Evolutionary conservation across 768 basidiomycete species (phyloP), one percentile per base, ranked within the genome.

Genomic region (Tephrocybe sp.): DNA sequence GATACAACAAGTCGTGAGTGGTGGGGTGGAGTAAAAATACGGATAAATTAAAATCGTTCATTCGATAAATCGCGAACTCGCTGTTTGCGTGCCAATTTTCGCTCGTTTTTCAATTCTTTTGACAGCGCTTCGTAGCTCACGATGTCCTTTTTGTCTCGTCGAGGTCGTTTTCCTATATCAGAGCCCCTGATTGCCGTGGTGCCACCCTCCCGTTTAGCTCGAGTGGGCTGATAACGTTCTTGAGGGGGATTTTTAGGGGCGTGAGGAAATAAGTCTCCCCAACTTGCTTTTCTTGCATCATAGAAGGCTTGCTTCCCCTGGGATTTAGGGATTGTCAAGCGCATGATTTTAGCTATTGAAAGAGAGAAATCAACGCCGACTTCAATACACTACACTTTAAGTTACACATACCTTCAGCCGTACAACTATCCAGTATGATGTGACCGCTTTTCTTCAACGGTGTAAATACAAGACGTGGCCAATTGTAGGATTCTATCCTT

Each of bases 191-290:
- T 55, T 2, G 61, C 53, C 18, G 52, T 62, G 15, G 60, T 60
- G 12, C 52, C 62, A 47, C 63, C 67, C 41, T 61, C 52, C 35
- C 65, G 63, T 41, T 64, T 67, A 5, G 57, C 51, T 53, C 59
- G 65, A 49, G 60, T 62, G 36, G 72, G 69, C 58, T 78, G 74
- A 60, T 74, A 70, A 3, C 87, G 83, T 54, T 84, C 80, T 48
- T 89, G 82, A 0, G 88, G 83, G 5, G 74, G 61, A 61, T 89
- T 91, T 68, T 93, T 94, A 4, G 93, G 83, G 15, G 74, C 68
- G 62, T 98, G 95, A 18, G 97, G 97, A 69, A 98, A 98, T 19
- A 92, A 74, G 64, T 98, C 97, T 16, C 97, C 97, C 95, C 96
- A 98, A 9, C 68, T 69, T 0, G 90, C 85, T 70, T 98, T 98